Evolutionary conservation across 371 early-diverging fungal genomes (phyloP).

Genomic region (Nematocida parisii): DNA sequence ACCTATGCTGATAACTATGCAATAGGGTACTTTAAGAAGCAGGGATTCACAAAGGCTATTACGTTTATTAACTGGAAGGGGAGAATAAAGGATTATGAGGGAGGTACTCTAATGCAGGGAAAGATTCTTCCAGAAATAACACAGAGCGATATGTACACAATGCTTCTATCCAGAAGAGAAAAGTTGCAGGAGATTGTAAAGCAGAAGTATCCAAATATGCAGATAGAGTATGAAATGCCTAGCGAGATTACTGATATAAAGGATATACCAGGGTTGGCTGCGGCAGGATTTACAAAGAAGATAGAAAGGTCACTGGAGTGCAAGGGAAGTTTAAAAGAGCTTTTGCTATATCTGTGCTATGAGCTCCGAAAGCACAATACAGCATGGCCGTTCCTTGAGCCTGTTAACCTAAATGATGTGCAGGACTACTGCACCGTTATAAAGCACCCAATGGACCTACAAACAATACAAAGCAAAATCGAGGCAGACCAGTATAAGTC

Average conservation of each 20-base stretch:
- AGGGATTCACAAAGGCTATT: slow-evolving; percentile 92
- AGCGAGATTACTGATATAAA: neutral
- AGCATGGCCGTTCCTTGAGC: slow-evolving; percentile 93
- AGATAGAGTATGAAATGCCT: slow-evolving; percentile 45
- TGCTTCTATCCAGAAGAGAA: slow-evolving; percentile 56
- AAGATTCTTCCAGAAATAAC: slow-evolving; percentile 66
- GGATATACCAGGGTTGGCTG: slow-evolving; percentile 55
- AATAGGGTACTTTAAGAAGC: slow-evolving; percentile 96
- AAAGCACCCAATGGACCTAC: slow-evolving; percentile 91
- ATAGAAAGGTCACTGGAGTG: slow-evolving; percentile 30
- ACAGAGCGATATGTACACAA: slow-evolving; percentile 61
- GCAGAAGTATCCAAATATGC: slow-evolving; percentile 34
- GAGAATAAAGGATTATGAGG: slow-evolving; percentile 98
- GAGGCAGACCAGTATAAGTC: slow-evolving; percentile 75
- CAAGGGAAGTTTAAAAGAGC: slow-evolving; percentile 71
- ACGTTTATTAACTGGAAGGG: slow-evolving; percentile 92
- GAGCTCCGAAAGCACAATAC: slow-evolving; percentile 76
- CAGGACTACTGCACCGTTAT: slow-evolving; percentile 91
- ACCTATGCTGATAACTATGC: slow-evolving; percentile 99
- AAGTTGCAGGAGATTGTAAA: slow-evolving; percentile 60
- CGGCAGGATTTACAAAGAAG: slow-evolving; percentile 48
- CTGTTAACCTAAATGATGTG: slow-evolving; percentile 79
- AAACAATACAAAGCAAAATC: slow-evolving; percentile 75
- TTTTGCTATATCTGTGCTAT: slow-evolving; percentile 75
- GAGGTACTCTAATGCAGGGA: slow-evolving; percentile 86